A percentile compares a stretch with the other conserved stretches of the same genome.
Evolutionary conservation across 192 early-diverging fungal species (phyloP).

Genomic region (Globomyces pollinis-pini): DNA sequence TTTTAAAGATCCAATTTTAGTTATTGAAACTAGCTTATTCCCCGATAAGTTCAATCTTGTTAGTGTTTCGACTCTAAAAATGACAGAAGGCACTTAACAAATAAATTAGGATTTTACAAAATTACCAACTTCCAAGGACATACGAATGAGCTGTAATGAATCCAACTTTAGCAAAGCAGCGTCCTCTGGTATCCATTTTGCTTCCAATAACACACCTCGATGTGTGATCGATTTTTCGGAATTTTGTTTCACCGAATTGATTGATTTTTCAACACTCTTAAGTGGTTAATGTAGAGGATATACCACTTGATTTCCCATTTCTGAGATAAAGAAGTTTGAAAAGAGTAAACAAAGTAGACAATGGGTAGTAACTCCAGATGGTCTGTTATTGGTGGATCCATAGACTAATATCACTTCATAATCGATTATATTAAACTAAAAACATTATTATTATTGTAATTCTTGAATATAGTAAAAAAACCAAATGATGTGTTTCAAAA

Average conservation of each 20-base stretch:
- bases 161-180: not conserved
- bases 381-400: too few relatives aligned
- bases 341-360: too few relatives aligned
- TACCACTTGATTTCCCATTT: constrained; percentile 10
- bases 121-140: not conserved
- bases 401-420: too few relatives aligned
- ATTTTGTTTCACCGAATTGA: not conserved
- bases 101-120: not conserved
- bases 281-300: not conserved
- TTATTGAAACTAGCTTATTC: constrained; percentile 1
- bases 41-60: not conserved
- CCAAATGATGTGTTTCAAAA: too few relatives aligned
- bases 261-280: constrained; percentile 4
- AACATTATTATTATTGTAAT: too few relatives aligned
- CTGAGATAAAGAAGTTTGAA: not conserved
- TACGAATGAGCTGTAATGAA: not conserved
- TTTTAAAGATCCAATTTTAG: not conserved
- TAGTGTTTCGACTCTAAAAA: not conserved
- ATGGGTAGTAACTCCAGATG: too few relatives aligned
- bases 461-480: too few relatives aligned
- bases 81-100: not conserved
- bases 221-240: not conserved
- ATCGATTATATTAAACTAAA: too few relatives aligned
- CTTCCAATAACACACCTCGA: constrained; percentile 4
- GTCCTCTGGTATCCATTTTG: constrained; percentile 11